Base-by-base conservation (phyloP, 495 filamentous ascomycete species). In the Hapsidospora chrysogenum region DNA sequence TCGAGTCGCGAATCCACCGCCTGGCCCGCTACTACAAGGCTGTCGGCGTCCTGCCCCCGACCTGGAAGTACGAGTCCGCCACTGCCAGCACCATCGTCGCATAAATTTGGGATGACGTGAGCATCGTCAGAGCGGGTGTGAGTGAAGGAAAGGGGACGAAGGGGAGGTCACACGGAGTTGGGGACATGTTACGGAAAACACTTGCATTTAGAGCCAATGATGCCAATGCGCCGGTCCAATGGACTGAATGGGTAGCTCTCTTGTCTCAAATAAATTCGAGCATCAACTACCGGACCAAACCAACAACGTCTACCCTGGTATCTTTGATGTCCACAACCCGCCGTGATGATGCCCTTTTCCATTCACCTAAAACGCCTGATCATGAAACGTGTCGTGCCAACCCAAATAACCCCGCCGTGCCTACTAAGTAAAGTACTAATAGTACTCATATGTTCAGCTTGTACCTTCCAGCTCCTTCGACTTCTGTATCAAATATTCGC, bases 1-100 rank as follows among this genome's bases (percentile, higher is more conserved):
- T 99, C 68, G 55, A 99, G 77, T 96, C 89, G 54, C 84, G 92
- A 60, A 96, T 99, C 68, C 92, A 95, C 76, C 85, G 86, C 68
- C 76, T 95, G 42, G 86, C 83, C 46, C 76, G 86, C 29, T 72
- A 66, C 76, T 97, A 95, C 80, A 97, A 95, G 80, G 80, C 87
- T 53, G 86, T 94, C 61, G 86, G 86, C 72, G 87, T 85, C 54
- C 78, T 99, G 36, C 86, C 92, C 48, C 92, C 89, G 41, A 94
- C 85, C 62, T 99, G 89, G 89, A 85, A 82, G 64, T 99, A 96
- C 68, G 80, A 85, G 74, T 72, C 64, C 41, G 64, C 70, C 49
- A 74, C 68, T 40, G 70, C 70, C 53, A 66, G 61, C 61, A 72
- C 70, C 52, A 58, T 72, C 46, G 70, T 81, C 52, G 63, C 75